Conservation (phyloP, 2,329 filamentous ascomycete genomes). For the Geosmithia morbida region DNA sequence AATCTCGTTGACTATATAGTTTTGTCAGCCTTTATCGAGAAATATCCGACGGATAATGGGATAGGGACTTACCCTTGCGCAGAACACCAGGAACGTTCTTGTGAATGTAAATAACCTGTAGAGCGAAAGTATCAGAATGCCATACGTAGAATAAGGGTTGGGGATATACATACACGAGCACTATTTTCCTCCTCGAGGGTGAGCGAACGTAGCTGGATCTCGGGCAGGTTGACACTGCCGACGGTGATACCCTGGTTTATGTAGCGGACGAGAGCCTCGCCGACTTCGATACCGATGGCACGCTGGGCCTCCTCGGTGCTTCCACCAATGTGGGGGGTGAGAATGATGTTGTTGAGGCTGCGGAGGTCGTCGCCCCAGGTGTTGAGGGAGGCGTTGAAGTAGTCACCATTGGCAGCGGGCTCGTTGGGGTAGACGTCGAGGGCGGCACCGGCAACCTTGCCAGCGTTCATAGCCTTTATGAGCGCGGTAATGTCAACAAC, state of each 20-base stretch:
- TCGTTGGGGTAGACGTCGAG: slow-evolving; percentile 93
- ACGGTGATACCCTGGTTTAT: slow-evolving; percentile 90
- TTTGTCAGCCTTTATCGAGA: background rate
- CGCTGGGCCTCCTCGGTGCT: slow-evolving; percentile 96
- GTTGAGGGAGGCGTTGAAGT: slow-evolving; percentile 79
- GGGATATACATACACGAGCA: slow-evolving; percentile 45
- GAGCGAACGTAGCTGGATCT: slow-evolving; percentile 78
- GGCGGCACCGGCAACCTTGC: slow-evolving; percentile 86
- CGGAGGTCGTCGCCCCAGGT: slow-evolving; percentile 75
- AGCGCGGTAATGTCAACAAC: slow-evolving; percentile 91
- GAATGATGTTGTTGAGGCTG: slow-evolving; percentile 76
- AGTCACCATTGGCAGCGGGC: slow-evolving; percentile 85
- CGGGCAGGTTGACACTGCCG: slow-evolving; percentile 93
- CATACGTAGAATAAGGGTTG: background rate
- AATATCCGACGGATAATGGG: background rate
- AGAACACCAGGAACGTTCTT: slow-evolving; percentile 93
- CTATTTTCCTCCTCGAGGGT: slow-evolving; percentile 82
- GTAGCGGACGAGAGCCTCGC: slow-evolving; percentile 76
- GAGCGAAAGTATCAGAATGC: background rate
- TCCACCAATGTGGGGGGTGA: slow-evolving; percentile 93
- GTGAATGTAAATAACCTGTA: slow-evolving; percentile 81
- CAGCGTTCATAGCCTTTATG: slow-evolving; percentile 71
- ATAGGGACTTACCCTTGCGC: slow-evolving; percentile 35
- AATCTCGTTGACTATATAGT: slow-evolving; percentile 70
- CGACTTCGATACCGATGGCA: slow-evolving; percentile 89